phyloP scores from a whole-genome alignment of 73 alveolate species.

The Paramecium biaurelia region DNA sequence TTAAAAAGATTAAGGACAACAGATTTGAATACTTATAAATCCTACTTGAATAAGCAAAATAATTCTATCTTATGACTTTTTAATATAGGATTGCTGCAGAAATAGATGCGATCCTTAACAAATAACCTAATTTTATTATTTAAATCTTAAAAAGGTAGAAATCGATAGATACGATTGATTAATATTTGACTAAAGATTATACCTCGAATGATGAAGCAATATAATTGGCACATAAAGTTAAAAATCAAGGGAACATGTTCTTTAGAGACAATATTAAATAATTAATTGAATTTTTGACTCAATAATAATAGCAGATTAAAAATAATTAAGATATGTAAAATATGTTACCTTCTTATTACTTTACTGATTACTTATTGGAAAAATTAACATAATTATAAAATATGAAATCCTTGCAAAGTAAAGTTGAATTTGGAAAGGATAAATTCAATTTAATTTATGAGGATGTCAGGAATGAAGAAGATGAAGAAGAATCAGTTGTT shows the following conservation, averaged over 20 bases:
- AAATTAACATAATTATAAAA: neutral
- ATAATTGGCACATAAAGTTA: neutral
- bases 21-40: neutral
- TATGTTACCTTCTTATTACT: constrained; percentile 31
- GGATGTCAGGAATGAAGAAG: constrained; percentile 18
- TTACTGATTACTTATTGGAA: constrained; percentile 37
- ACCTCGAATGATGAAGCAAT: neutral
- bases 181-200: neutral
- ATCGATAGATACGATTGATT: neutral
- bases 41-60: neutral
- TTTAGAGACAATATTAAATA: neutral
- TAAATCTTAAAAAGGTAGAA: neutral
- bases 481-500: constrained; percentile 5
- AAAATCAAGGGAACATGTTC: neutral
- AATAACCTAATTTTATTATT: neutral
- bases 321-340: neutral
- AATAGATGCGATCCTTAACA: neutral
- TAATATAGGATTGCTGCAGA: neutral
- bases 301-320: neutral
- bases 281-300: neutral
- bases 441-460: constrained; percentile 21
- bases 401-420: neutral
- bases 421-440: constrained; percentile 37
- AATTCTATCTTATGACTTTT: neutral
- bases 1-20: neutral